Conservation (phyloP, 2,329 filamentous ascomycete genomes). For the Colletotrichum incanum region DNA sequence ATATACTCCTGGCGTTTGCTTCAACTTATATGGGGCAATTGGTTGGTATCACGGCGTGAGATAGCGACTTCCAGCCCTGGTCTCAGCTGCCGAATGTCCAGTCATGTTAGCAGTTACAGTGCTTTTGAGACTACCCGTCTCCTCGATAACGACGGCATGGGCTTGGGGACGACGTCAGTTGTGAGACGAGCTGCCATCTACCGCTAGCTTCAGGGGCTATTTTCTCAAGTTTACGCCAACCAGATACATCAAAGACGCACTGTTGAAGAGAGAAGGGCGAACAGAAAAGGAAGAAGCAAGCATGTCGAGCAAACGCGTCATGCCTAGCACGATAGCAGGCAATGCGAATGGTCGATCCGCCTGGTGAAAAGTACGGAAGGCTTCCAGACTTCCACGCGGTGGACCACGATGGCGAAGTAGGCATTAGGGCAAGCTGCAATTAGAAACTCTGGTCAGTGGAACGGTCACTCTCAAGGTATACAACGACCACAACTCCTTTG, state of each 20-base stretch:
- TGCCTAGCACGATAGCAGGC: not conserved
- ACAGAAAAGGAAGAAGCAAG: slow-evolving; percentile 12
- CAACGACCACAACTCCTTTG: not conserved
- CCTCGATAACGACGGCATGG: not conserved
- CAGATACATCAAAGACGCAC: not conserved
- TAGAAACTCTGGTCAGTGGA: slow-evolving; percentile 27
- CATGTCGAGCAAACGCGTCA: slow-evolving; percentile 14
- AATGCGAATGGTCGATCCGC: slow-evolving; percentile 3
- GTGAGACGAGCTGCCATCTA: slow-evolving; percentile 19
- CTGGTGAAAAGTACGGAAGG: slow-evolving; percentile 17
- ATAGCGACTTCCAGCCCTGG: not conserved
- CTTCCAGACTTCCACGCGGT: slow-evolving; percentile 22
- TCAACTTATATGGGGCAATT: not conserved
- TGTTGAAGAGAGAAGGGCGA: slow-evolving; percentile 17
- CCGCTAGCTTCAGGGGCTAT: slow-evolving; percentile 22
- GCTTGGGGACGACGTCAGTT: slow-evolving; percentile 5
- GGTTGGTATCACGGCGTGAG: not conserved
- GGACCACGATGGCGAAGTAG: slow-evolving; percentile 15
- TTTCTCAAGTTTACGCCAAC: not conserved
- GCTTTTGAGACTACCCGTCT: slow-evolving; percentile 8
- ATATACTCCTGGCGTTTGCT: not conserved
- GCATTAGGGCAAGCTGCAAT: slow-evolving; percentile 23
- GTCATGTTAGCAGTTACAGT: not conserved
- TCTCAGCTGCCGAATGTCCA: not conserved
- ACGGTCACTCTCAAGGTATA: slow-evolving; percentile 2